A percentile compares a stretch with the other conserved stretches of the same genome.
These are phyloP conservation scores for Lachancea sp. DNA, from an alignment of 805 yeast genomes.

Conservation along the genomic window DNA sequence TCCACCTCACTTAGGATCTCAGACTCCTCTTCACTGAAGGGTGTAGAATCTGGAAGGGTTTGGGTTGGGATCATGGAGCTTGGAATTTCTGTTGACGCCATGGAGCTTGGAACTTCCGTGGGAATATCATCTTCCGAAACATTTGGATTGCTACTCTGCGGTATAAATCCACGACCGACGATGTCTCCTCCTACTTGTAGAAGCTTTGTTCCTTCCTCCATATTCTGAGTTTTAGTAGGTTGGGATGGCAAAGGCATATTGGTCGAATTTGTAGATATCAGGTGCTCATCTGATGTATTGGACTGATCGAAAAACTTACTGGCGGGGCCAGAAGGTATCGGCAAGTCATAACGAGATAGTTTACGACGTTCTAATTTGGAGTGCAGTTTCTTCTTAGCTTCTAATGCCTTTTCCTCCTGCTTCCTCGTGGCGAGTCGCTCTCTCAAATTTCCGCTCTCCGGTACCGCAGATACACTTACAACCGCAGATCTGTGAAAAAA, in stretches of 20 bases:
- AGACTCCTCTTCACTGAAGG: slow-evolving; percentile 14
- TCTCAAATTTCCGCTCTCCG: neutral
- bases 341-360: slow-evolving; percentile 8
- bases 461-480: slow-evolving; percentile 3
- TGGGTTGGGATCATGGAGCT: slow-evolving; percentile 7
- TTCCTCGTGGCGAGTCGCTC: neutral
- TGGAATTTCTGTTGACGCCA: slow-evolving; percentile 18
- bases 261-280: neutral
- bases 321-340: slow-evolving; percentile 1
- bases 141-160: neutral
- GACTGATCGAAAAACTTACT: slow-evolving; percentile 4
- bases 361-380: slow-evolving; percentile 22
- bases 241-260: neutral
- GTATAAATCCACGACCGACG: too few relatives aligned
- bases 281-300: neutral
- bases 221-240: neutral
- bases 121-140: slow-evolving; percentile 15
- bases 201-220: neutral
- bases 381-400: slow-evolving; percentile 12
- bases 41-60: slow-evolving; percentile 3
- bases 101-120: slow-evolving; percentile 28
- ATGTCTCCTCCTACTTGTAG: neutral
- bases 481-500: slow-evolving; percentile 13
- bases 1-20: slow-evolving; percentile 20
- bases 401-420: neutral